Base-by-base conservation (phyloP, 352 stramenopile genomes). In the Phytophthora pinifolia region DNA sequence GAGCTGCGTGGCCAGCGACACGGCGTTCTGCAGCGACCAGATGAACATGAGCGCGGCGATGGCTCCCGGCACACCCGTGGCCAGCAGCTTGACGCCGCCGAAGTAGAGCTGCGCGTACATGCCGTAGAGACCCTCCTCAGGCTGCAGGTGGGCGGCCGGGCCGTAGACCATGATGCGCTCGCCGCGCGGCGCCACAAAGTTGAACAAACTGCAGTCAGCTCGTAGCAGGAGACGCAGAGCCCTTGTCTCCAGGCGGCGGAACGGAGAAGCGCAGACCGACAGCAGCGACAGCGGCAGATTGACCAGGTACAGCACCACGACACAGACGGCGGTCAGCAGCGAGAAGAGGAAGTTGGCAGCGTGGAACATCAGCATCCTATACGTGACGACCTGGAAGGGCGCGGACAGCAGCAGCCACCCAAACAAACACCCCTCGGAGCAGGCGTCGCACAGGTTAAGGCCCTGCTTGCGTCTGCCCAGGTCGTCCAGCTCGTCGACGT, bases 61-160 rank as follows among this genome's bases (percentile, higher is more conserved):
- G 10, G 64, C 44, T 0, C 79, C 74, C 0, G 77, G 75, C 4
- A 79, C 12, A 1, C 66, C 73, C n/a, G 75, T 69, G 62, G 64
- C 74, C 17, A 84, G 39, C 37, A 87, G 42, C 59, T 90, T 90
- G 33, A 64, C 47, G 13, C 68, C 58, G 6, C 62, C 62, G 35
- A 86, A 87, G 67, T 90, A 90, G 45, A 81, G 42, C 45, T 77
- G 73, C n/a, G 72, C 50, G 35, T 80, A 70, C 27, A 79, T 58
- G 14, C 63, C 70, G 38, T 74, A 73, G 46, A 67, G 54, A 27
- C 51, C 60, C 46, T 57, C 46, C 22, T 60, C 53, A 27, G 79
- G 45, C 44, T 70, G 64, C 39, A 71, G 58, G 43, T 57, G 62
- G 9, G 59, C 54, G 18, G 67, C 65, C 7, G 66, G 65, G 43